A percentile compares a stretch with the other conserved stretches of the same genome.
phyloP scores from a whole-genome alignment of 192 early-diverging fungal species.

The Paraglomus occultum region DNA sequence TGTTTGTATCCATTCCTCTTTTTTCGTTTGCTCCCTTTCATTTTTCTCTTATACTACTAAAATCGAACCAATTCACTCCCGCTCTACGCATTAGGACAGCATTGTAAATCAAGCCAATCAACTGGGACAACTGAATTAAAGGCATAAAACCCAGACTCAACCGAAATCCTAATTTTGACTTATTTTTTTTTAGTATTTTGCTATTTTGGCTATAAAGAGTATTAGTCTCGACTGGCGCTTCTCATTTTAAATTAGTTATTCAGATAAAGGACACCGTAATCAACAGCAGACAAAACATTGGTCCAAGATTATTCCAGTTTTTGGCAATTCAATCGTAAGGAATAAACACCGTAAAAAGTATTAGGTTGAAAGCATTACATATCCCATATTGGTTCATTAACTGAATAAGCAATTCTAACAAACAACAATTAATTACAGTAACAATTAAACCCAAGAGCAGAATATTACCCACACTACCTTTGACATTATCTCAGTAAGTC shows the following conservation, averaged over 20 bases:
- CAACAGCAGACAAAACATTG: not conserved
- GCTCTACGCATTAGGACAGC: not conserved
- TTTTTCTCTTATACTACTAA: not conserved
- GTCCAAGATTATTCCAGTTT: not conserved
- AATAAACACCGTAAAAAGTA: constrained; percentile 18
- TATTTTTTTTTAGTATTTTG: constrained; percentile 12
- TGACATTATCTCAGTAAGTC: not conserved
- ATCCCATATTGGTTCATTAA: constrained; percentile 24
- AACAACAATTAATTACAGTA: constrained; percentile 23
- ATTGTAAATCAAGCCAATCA: constrained; percentile 9
- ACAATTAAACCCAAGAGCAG: constrained; percentile 19
- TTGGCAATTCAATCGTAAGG: not conserved
- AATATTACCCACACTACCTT: not conserved
- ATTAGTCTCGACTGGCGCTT: constrained; percentile 7
- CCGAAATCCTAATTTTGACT: constrained; percentile 4
- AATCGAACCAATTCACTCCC: not conserved
- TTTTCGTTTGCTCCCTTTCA: not conserved
- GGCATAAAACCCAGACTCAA: constrained; percentile 23
- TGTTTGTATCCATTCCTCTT: too few species aligned
- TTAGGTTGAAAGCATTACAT: constrained; percentile 22
- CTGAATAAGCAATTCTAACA: constrained; percentile 20
- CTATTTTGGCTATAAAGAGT: constrained; percentile 9
- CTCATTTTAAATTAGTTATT: constrained; percentile 14
- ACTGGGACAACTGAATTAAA: constrained; percentile 10
- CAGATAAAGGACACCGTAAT: constrained; percentile 18